A percentile compares a stretch with the other conserved stretches of the same genome.
These are phyloP conservation scores for Asterophora parasitica DNA, from an alignment of 768 basidiomycete species.

Conservation along the genomic window DNA sequence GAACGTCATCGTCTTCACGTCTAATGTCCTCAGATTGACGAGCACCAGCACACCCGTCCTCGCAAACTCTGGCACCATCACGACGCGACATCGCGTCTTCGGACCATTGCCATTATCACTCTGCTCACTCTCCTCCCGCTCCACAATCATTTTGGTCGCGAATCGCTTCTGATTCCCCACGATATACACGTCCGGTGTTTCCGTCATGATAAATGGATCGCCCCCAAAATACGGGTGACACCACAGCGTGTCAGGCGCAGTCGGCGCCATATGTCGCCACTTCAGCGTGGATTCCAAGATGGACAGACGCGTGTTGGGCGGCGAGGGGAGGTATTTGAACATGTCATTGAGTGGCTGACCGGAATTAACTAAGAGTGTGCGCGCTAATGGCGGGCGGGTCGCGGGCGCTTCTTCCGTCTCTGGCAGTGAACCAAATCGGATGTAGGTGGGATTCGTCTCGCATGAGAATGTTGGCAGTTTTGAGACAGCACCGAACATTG, in stretches of 20 bases:
- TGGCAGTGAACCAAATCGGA: constrained; percentile 51
- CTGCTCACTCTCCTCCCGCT: constrained; percentile 25
- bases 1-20: constrained; percentile 59
- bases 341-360: constrained; percentile 96
- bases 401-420: constrained; percentile 17
- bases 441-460: constrained; percentile 88
- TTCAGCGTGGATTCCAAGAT: constrained; percentile 75
- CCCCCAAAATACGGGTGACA: constrained; percentile 87
- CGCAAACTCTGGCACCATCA: constrained; percentile 79
- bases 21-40: constrained; percentile 74
- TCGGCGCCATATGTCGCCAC: constrained; percentile 98
- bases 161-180: constrained; percentile 90
- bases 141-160: constrained; percentile 60
- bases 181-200: constrained; percentile 87
- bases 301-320: constrained; percentile 64
- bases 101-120: constrained; percentile 26
- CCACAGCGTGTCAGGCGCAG: constrained; percentile 98
- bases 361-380: constrained; percentile 76
- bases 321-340: constrained; percentile 82
- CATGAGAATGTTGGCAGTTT: constrained; percentile 60
- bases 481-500: constrained; percentile 75
- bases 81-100: constrained; percentile 52
- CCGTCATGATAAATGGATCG: constrained; percentile 87
- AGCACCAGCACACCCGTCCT: constrained; percentile 75
- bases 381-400: constrained; percentile 25